Evolutionary conservation across 495 filamentous ascomycete genomes (phyloP), one percentile per base, ranked within the genome.

Genomic region (Rusavskia elegans): DNA sequence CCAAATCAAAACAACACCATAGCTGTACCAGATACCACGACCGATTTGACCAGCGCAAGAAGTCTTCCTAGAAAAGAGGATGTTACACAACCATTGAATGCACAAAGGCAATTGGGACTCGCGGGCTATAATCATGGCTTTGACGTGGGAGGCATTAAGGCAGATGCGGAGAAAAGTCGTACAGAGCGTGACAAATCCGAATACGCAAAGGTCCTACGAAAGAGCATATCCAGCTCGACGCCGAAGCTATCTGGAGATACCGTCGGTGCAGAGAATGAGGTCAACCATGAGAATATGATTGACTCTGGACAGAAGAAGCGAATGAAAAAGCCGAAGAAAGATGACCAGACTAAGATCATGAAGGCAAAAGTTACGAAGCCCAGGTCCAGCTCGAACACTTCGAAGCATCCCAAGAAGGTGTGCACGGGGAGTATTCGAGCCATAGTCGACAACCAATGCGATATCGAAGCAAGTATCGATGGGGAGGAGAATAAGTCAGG

Each of bases 281-380:
- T 21, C 29, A 38, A 13, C 16, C 23, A 39, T 13, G 25, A 20
- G 21, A 54, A 54, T 25, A 39, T 17, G 27, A 14, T 20, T 20
- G 51, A 2, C 16, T 32, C 29, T 48, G 27, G 48, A 19, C 1
- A 14, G 9, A 36, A 20, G 39, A 35, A 46, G 45, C 25, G 13
- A 23, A 46, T 44, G 32, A 45, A 17, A 45, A 29, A 23, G 39
- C 14, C 44, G 53, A 59, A 45, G 50, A 38, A 61, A 57, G 32
- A 25, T 7, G 21, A 25, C 20, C 59, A 62, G 40, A 57, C 50
- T 20, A 59, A 36, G 6, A 62, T 62, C 6, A 54, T 54, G 23
- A 55, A 57, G 42, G 40, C 49, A 17, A 58, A 54, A 42, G 41
- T 62, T 1, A 56, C 27, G 3, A 62, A 62, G 50, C 52, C 55